Evolutionary conservation across 2,329 filamentous ascomycete genomes (phyloP).

Genomic region (Cordyceps fumosorosea): DNA sequence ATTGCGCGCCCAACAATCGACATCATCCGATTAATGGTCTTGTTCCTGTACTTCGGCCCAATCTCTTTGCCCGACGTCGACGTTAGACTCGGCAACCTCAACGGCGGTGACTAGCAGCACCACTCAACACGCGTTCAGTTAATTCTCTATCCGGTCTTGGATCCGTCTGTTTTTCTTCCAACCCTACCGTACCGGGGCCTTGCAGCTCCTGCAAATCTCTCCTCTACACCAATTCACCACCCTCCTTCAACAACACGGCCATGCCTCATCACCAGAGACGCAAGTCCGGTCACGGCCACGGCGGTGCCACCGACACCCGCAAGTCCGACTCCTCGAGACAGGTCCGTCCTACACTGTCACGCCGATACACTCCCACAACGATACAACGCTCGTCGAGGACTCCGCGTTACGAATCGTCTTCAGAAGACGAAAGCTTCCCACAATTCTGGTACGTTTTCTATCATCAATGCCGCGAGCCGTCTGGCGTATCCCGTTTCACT

Average conservation of each 20-base stretch:
- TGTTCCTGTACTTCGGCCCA: conserved; percentile 11
- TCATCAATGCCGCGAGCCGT: conserved; percentile 7
- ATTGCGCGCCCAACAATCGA: background rate
- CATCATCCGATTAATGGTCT: background rate
- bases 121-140: background rate
- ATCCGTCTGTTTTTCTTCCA: conserved; percentile 1
- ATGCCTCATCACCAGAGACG: conserved; percentile 55
- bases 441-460: conserved; percentile 53
- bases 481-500: conserved; percentile 15
- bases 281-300: conserved; percentile 49
- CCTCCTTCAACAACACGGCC: conserved; percentile 8
- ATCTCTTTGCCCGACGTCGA: conserved; percentile 9
- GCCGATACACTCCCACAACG: conserved; percentile 42
- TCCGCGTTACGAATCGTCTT: conserved; percentile 45
- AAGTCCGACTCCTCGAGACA: conserved; percentile 41
- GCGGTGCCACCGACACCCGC: conserved; percentile 46
- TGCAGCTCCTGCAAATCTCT: background rate
- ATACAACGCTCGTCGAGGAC: conserved; percentile 45
- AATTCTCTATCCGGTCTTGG: background rate
- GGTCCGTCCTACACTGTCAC: conserved; percentile 40
- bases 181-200: background rate
- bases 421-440: conserved; percentile 58
- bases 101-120: conserved; percentile 4
- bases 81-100: background rate
- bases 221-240: background rate